Evolutionary conservation across 2,329 filamentous ascomycete species (phyloP).

Genomic region (Corynespora cassiicola): DNA sequence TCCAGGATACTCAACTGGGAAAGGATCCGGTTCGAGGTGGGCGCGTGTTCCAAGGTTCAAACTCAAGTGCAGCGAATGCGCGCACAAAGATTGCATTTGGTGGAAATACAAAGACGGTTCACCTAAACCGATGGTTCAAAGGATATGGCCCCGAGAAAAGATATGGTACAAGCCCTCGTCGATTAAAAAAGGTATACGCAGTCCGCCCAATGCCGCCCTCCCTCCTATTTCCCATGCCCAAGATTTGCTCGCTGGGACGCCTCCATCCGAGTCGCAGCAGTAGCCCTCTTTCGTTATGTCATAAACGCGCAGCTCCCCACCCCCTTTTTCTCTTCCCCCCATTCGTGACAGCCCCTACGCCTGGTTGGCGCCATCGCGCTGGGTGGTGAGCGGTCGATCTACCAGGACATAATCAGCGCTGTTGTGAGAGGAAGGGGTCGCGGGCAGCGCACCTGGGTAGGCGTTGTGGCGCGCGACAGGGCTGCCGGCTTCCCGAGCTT

Average conservation of each 20-base stretch:
- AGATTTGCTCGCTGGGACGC: background rate
- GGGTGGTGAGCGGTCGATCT: conserved; percentile 36
- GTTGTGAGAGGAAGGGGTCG: conserved; percentile 36
- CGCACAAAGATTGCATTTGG: no score
- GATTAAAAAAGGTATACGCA: conserved; percentile 6
- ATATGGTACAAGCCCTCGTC: background rate
- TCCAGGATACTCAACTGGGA: no score
- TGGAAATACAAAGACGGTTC: no score
- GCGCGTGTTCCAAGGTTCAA: no score
- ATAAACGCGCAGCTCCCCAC: background rate
- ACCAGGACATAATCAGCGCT: conserved; percentile 46
- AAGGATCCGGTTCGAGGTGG: no score
- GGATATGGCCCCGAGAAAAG: background rate
- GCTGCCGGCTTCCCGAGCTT: conserved; percentile 26
- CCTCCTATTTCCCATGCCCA: background rate
- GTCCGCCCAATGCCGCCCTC: no score
- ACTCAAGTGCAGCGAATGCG: no score
- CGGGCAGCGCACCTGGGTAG: conserved; percentile 38
- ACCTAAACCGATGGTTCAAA: background rate
- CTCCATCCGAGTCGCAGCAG: conserved; percentile 1
- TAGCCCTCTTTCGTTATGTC: conserved; percentile 7
- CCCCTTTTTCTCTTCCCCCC: no score
- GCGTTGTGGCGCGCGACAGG: conserved; percentile 24
- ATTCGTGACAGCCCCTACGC: no score
- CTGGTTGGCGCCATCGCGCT: conserved; percentile 17